Evolutionary conservation across 352 stramenopile genomes (phyloP), one percentile per base, ranked within the genome.

Genomic region (Phytopythium chamaehyphon): DNA sequence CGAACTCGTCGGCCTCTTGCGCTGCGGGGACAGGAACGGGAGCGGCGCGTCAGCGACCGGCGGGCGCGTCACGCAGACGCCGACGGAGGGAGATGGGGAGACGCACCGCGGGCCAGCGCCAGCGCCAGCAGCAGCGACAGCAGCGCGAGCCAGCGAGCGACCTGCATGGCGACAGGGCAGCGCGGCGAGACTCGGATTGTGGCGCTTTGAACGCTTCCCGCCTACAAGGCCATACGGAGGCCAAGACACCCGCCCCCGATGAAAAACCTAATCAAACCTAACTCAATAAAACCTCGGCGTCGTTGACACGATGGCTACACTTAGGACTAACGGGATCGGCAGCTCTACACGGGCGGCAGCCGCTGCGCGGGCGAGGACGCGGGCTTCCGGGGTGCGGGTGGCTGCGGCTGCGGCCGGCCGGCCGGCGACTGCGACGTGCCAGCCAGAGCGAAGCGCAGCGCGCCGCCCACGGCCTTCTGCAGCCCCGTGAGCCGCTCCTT

Each of bases 261-360:
- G 28, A 33, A 33, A 33, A 33, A 33, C 28, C 28, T 33, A 5
- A 9, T 9, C 5, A 9, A 9, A n/a, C n/a, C n/a, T n/a, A n/a
- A n/a, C n/a, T n/a, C n/a, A 33, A 9, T 33, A 33, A 33, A 33
- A 33, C 28, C 28, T 33, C 28, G 28, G 9, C 5, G 5, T 5
- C 5, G 9, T 33, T 33, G 28, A 33, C 28, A 9, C 28, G 28
- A 33, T 33, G 28, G 28, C 28, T 33, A 33, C 28, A 33, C 28
- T 33, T 33, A 9, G 5, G 28, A 33, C 9, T 33, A 4, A 31
- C 19, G 23, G 4, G 38, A 14, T 40, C 23, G 22, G 9, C 24
- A 47, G 47, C 74, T 75, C 70, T 64, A 88, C 75, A 91, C 77
- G 78, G 80, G 76, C n/a, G 80, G 80, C 14, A 91, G 45, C 12